phyloP scores from a whole-genome alignment of 306 rosid species.

The Medicago ruthenica region DNA sequence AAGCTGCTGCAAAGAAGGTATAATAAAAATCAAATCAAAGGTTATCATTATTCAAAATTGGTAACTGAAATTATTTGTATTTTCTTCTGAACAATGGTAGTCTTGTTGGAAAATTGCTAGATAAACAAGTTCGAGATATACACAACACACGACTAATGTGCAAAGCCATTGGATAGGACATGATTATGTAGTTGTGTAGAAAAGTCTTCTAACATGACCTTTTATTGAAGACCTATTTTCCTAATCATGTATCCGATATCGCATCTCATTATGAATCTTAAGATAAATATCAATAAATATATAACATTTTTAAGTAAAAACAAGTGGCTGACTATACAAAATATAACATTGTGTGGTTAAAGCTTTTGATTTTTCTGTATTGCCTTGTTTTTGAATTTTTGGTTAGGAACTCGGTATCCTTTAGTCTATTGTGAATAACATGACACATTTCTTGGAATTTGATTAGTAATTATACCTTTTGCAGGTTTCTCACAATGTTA shows the following conservation, averaged over 20 bases:
- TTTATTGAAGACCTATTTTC: background rate
- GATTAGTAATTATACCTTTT: slow-evolving; percentile 31
- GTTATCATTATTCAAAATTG: slow-evolving; percentile 9
- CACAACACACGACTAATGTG: background rate
- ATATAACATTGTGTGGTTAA: background rate
- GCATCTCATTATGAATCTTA: background rate
- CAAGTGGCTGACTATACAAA: background rate
- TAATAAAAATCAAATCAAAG: slow-evolving; percentile 35
- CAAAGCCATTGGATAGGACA: slow-evolving; percentile 29
- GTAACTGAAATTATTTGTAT: background rate
- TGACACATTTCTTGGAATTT: slow-evolving; percentile 26
- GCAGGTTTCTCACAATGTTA: slow-evolving; percentile 81
- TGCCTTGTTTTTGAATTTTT: slow-evolving; percentile 23
- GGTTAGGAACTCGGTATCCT: slow-evolving; percentile 3
- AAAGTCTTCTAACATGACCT: background rate
- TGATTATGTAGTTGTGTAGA: slow-evolving; percentile 10
- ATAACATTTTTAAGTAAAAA: background rate
- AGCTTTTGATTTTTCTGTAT: slow-evolving; percentile 22
- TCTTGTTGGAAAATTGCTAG: slow-evolving; percentile 3
- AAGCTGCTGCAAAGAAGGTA: slow-evolving; percentile 86
- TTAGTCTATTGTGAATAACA: slow-evolving; percentile 33
- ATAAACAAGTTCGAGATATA: slow-evolving; percentile 4
- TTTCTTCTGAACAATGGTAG: background rate
- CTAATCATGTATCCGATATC: background rate
- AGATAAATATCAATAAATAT: background rate